Base-by-base conservation (phyloP, 1,284 basidiomycete genomes). In the Sporisorium sorghi region DNA sequence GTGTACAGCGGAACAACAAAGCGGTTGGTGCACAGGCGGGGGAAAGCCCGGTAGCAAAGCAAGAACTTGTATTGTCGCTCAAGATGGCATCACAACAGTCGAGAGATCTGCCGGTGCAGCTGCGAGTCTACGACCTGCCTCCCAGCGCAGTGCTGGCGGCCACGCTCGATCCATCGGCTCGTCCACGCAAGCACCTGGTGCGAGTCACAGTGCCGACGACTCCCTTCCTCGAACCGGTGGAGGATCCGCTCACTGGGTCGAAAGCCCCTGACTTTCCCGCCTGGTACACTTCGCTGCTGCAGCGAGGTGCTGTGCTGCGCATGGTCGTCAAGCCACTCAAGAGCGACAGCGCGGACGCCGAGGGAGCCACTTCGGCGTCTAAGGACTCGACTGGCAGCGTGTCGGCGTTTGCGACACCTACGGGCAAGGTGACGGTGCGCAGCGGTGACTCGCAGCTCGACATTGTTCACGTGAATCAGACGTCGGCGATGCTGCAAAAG, bases 91-190 rank as follows among this genome's bases (percentile, higher is more conserved):
- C 68, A 2, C 58, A 68, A 26, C 24, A 46, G 15, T 52, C 44
- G 15, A 63, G 46, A 17, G 77, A 77, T n/a, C 48, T 83, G 33
- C 81, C 82, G 12, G 55, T 80, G 23, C 59, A 73, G 23, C 58
- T 79, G 23, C 54, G 55, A 12, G 70, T 80, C 10, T 78, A 75
- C 54, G 82, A 84, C 37, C 57, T 82, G 43, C 82, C 81, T 11
- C 81, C 82, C 9, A 80, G 79, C 26, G 81, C 82, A 3, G 71
- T 83, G n/a, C 72, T 82, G 9, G 82, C 80, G 0, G 82, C 82
- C 3, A 83, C 82, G 21, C 76, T 81, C 2, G 76, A 79, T 50
- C 72, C 79, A 0, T 70, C 72, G 3, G 75, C 73, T 3, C 68
- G 79, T n/a, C 78, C 79, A 5, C 78, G 79, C 52, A 76, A 76